A percentile compares a stretch with the other conserved stretches of the same genome.
These are phyloP conservation scores for Tolypocladium album DNA, from an alignment of 2,329 filamentous ascomycete genomes.

Conservation along the genomic window DNA sequence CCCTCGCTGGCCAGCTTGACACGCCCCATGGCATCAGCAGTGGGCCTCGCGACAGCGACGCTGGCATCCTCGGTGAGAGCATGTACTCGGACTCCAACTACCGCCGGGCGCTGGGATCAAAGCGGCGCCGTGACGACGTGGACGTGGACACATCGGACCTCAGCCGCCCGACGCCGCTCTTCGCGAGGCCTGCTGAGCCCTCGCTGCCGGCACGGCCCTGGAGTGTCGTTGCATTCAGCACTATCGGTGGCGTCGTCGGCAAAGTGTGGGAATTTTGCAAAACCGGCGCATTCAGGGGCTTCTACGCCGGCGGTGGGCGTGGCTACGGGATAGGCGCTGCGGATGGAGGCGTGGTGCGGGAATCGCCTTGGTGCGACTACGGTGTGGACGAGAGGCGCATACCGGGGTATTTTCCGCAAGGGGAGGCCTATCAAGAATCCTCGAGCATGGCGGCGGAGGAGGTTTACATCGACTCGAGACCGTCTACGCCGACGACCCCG, in stretches of 20 bases:
- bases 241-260: constrained; percentile 58
- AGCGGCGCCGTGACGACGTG: constrained; percentile 24
- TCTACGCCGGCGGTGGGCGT: constrained; percentile 73
- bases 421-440: constrained; percentile 7
- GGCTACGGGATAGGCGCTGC: constrained; percentile 47
- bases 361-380: constrained; percentile 8
- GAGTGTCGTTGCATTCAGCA: constrained; percentile 47
- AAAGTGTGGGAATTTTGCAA: constrained; percentile 82
- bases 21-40: constrained; percentile 24
- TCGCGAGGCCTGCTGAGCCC: constrained; percentile 18
- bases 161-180: constrained; percentile 19
- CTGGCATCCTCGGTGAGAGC: constrained; percentile 36
- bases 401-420: constrained; percentile 22
- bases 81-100: constrained; percentile 48
- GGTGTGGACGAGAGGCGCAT: constrained; percentile 13
- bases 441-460: constrained; percentile 13
- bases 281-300: constrained; percentile 64
- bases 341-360: constrained; percentile 14
- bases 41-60: constrained; percentile 13
- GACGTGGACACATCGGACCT: constrained; percentile 19
- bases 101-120: constrained; percentile 39
- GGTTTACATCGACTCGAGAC: constrained; percentile 16
- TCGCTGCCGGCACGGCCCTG: constrained; percentile 30
- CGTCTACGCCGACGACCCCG: constrained; percentile 32
- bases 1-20: constrained; percentile 42